A percentile compares a stretch with the other conserved stretches of the same genome.
These are phyloP conservation scores for Lactarius tabidus DNA, from an alignment of 768 basidiomycete species.

Conservation along the genomic window DNA sequence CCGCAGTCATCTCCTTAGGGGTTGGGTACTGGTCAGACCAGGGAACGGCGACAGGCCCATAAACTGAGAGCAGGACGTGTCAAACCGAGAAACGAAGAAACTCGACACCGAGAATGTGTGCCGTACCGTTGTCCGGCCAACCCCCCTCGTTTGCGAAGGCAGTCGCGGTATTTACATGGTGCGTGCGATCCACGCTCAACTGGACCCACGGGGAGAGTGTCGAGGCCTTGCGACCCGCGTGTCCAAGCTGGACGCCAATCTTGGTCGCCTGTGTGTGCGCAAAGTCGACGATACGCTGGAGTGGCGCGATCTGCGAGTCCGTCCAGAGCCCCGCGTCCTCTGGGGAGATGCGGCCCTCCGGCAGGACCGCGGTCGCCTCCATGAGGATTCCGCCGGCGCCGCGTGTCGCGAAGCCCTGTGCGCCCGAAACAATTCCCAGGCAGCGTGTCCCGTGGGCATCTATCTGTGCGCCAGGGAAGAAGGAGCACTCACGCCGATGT, in stretches of 20 bases:
- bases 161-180: slow-evolving; percentile 31
- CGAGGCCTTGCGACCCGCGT: slow-evolving; percentile 70
- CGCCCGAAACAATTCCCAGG: not conserved
- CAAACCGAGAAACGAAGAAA: not conserved
- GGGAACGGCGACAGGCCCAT: slow-evolving; percentile 55
- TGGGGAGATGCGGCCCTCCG: slow-evolving; percentile 74
- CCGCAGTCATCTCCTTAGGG: slow-evolving; percentile 56
- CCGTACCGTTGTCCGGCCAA: slow-evolving; percentile 23
- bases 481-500: slow-evolving; percentile 50
- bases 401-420: slow-evolving; percentile 58
- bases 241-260: slow-evolving; percentile 80
- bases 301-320: slow-evolving; percentile 67
- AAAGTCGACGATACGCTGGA: slow-evolving; percentile 71
- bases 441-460: not conserved
- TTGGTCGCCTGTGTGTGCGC: slow-evolving; percentile 62
- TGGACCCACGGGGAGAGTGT: slow-evolving; percentile 66
- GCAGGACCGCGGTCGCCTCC: slow-evolving; percentile 71
- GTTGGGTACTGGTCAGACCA: slow-evolving; percentile 48
- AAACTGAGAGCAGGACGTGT: slow-evolving; percentile 40
- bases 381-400: slow-evolving; percentile 67
- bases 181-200: slow-evolving; percentile 34
- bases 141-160: slow-evolving; percentile 15
- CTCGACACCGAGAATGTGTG: not conserved
- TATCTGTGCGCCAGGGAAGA: not conserved
- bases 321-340: slow-evolving; percentile 76